Evolutionary conservation across 1,284 basidiomycete species (phyloP).

Genomic region (Ceraceosorus bombacis): DNA sequence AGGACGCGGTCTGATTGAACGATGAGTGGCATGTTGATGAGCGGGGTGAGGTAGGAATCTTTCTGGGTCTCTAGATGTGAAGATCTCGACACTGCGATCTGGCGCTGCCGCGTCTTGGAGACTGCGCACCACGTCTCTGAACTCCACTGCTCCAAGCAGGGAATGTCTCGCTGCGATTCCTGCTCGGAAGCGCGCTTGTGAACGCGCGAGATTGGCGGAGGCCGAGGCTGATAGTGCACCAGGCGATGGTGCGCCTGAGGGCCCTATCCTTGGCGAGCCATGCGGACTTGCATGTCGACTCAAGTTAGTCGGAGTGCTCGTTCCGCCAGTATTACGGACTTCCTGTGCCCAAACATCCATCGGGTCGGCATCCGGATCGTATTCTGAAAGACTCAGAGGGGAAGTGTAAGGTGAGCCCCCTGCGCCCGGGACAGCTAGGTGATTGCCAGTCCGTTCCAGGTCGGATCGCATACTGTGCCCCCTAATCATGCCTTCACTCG

Average conservation of each 20-base stretch:
- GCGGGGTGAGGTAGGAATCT: constrained; percentile 30
- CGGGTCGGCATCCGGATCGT: constrained; percentile 35
- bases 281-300: not conserved
- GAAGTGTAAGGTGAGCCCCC: constrained; percentile 10
- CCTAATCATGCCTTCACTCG: not conserved
- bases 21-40: constrained; percentile 17
- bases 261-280: not conserved
- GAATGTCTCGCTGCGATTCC: constrained; percentile 52
- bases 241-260: not conserved
- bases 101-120: constrained; percentile 55
- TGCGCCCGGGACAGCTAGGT: constrained; percentile 10
- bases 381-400: constrained; percentile 28
- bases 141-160: constrained; percentile 84
- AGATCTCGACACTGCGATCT: constrained; percentile 33
- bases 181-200: not conserved
- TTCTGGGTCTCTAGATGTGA: constrained; percentile 36
- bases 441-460: constrained; percentile 5
- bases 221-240: constrained; percentile 4
- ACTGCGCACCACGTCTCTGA: constrained; percentile 76
- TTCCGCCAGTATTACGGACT: constrained; percentile 1
- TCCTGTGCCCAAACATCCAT: constrained; percentile 28
- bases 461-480: not conserved
- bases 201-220: not conserved
- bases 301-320: not conserved
- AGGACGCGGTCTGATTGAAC: not conserved